Evolutionary conservation across 2,329 filamentous ascomycete species (phyloP), one percentile per base, ranked within the genome.

Genomic region (Venturia oleaginea): DNA sequence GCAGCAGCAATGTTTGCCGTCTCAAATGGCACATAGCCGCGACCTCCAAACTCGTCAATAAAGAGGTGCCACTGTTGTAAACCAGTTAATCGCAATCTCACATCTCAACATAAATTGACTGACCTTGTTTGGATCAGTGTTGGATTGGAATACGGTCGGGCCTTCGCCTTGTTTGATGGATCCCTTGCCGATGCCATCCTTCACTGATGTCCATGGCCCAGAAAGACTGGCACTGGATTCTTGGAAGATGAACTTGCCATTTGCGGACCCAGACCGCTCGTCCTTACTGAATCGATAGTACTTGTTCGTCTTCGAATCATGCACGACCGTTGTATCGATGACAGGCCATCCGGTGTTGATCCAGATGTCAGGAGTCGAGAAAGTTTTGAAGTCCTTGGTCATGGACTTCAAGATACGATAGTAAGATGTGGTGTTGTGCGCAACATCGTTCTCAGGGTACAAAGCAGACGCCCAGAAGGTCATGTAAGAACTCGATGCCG

Each of bases 221-320:
- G 37, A 38, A 34, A 64, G 46, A 59, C 30, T 42, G 37, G 24
- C 5, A 22, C 62, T 59, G 5, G 34, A 38, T 37, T 64, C 62
- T 24, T 64, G 62, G 15, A 64, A 55, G n/a, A 64, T 42, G 51
- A 59, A 64, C 34, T 64, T 64, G n/a, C 48, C 62, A 30, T 64
- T 59, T 10, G 37, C 13, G n/a, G 46, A 24, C 10, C 42, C 42
- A 38, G 32, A 27, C 17, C 62, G 43, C 43, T 64, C 62, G 17
- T 64, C 62, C 27, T 64, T 64, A 22, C 62, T 64, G 34, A 64
- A 64, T 15, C 62, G 62, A n/a, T 64, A 64, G 22, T 40, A 64
- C 19, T 19, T 64, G 13, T 43, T 27, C 32, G 46, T 24, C 22
- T 42, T 15, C 10, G 38, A 30, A 51, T 64, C 62, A 32, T 11